Evolutionary conservation across 139 green algal genomes (phyloP).

Genomic region (Marvania coccoides): DNA sequence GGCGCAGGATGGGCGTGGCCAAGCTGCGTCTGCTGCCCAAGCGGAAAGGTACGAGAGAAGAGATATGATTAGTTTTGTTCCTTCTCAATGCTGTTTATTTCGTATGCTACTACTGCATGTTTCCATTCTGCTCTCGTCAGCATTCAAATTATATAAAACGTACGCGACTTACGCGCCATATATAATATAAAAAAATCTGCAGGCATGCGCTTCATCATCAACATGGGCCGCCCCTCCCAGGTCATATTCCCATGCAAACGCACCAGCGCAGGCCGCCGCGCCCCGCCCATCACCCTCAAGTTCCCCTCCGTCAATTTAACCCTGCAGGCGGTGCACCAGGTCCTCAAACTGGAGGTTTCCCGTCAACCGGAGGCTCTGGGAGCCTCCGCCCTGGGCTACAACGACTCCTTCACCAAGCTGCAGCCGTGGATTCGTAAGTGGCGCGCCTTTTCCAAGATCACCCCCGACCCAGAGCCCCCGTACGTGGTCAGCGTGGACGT

Average conservation of each 20-base stretch:
- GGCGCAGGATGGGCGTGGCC: slow-evolving; percentile 57
- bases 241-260: slow-evolving; percentile 33
- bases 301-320: slow-evolving; percentile 72
- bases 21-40: slow-evolving; percentile 78
- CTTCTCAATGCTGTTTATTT: too few species aligned
- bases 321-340: slow-evolving; percentile 54
- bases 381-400: slow-evolving; percentile 67
- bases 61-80: too few species aligned
- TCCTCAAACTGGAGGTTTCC: slow-evolving; percentile 53
- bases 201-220: slow-evolving; percentile 71
- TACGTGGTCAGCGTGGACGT: slow-evolving; percentile 73
- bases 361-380: slow-evolving; percentile 38
- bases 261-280: neutral
- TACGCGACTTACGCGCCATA: too few species aligned
- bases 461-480: neutral
- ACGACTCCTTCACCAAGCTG: slow-evolving; percentile 51
- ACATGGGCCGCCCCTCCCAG: slow-evolving; percentile 40
- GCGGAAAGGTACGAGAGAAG: slow-evolving; percentile 4
- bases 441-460: slow-evolving; percentile 7
- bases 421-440: slow-evolving; percentile 48
- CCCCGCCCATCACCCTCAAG: slow-evolving; percentile 16
- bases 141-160: too few species aligned
- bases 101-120: too few species aligned
- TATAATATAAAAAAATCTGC: too few species aligned
- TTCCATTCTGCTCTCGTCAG: too few species aligned